Base-by-base conservation (phyloP, 306 rosid species). In the Lagenaria siceraria region DNA sequence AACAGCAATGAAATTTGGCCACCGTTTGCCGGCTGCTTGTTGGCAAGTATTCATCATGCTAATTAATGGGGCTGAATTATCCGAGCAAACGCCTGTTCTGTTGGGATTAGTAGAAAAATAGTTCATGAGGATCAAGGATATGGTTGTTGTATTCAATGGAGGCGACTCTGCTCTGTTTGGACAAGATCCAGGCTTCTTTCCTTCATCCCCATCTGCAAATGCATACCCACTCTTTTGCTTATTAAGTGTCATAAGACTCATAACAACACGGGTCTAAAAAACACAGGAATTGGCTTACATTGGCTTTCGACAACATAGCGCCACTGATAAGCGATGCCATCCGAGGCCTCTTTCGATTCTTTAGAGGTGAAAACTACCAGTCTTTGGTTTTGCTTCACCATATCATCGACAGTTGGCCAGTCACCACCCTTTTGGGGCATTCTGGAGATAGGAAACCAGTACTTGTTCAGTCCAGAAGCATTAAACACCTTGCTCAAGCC, bases 1-100 rank as follows among this genome's bases (percentile, higher is more conserved):
- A 76, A 96, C 98, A 25, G 99, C 96, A 51, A 96, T 80, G 87
- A 90, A 96, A 85, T 96, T 96, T 64, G 98, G 85, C 99, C 99
- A 96, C 59, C 99, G 87, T 40, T 88, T 83, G 60, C 84, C 90
- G 0, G 93, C 83, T 24, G 91, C 98, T 35, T 82, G 76, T 53
- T 86, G 78, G 82, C 98, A 96, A 74, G 98, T 87, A 66, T 84
- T 81, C 76, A 78, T 77, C 88, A 85, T 86, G 80, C 46, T 56
- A 15, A 85, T 42, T 53, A 96, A 84, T 58, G 96, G 78, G 82
- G 87, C 92, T 7, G 99, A 96, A 82, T 96, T 96, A 71, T 92
- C 90, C 4, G 82, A 85, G 21, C 98, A 96, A 60, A 85, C 64
- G 29, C 69, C 83, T 14, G 91, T 33, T 46, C 78, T 86, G 79